Percentiles rank a stretch among this genome's conserved stretches.
These are phyloP conservation scores for Eustoma russellianum DNA, from an alignment of 257 asterid genomes.

Conservation along the genomic window DNA sequence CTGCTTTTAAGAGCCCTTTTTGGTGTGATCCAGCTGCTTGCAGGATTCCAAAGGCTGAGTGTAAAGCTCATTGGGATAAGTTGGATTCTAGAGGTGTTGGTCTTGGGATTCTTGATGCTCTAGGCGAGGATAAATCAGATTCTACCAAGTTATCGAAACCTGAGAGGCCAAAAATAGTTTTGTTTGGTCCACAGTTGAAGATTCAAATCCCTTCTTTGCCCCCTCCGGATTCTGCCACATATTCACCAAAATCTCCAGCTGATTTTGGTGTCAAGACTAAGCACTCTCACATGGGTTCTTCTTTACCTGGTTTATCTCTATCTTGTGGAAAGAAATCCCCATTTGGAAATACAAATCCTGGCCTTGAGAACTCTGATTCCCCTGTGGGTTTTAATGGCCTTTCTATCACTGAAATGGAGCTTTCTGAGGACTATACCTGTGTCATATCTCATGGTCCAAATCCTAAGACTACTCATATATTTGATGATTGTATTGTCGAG, in stretches of 20 bases:
- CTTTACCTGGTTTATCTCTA: conserved; percentile 30
- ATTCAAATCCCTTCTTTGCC: conserved; percentile 53
- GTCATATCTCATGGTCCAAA: conserved; percentile 77
- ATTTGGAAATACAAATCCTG: conserved; percentile 18
- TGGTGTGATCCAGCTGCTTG: conserved; percentile 32
- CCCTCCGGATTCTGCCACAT: conserved; percentile 13
- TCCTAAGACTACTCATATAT: conserved; percentile 76
- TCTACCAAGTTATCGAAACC: conserved; percentile 20
- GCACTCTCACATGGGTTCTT: conserved; percentile 38
- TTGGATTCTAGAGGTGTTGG: conserved; percentile 38
- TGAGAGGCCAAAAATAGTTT: conserved; percentile 32
- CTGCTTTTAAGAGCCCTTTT: conserved; percentile 37
- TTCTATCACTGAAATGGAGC: conserved; percentile 69
- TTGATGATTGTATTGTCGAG: conserved; percentile 72
- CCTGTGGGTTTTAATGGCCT: conserved; percentile 25
- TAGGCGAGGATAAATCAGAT: conserved; percentile 38
- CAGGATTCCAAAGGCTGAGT: conserved; percentile 33
- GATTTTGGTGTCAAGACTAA: conserved; percentile 76
- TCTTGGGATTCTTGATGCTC: conserved; percentile 57
- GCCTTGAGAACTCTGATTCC: conserved; percentile 17
- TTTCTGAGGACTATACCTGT: conserved; percentile 85
- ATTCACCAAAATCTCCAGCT: conserved; percentile 53
- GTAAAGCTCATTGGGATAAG: conserved; percentile 36
- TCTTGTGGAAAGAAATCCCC: conserved; percentile 33
- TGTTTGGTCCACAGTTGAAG: conserved; percentile 75